phyloP scores from a whole-genome alignment of 2,329 filamentous ascomycete species.

The Fusarium sp. region DNA sequence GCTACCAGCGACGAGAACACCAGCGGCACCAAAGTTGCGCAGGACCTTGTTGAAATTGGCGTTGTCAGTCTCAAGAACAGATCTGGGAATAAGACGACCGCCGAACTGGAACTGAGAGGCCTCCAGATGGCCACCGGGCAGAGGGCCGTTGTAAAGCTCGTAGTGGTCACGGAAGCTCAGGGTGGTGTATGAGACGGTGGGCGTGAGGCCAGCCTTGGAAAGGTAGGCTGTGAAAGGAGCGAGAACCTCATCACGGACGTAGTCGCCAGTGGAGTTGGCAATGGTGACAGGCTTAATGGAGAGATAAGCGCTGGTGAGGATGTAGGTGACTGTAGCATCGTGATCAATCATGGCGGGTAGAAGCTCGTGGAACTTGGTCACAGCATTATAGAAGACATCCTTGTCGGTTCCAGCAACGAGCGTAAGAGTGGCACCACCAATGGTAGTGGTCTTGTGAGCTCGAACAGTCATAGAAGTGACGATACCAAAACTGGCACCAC shows the following conservation, averaged over 20 bases:
- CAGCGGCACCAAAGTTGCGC: not conserved
- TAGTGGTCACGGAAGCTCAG: slow-evolving; percentile 49
- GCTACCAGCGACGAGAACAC: not conserved
- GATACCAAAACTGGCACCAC: slow-evolving; percentile 67
- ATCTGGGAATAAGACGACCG: slow-evolving; percentile 54
- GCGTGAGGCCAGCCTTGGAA: not conserved
- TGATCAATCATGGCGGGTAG: slow-evolving; percentile 59
- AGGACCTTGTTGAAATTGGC: not conserved
- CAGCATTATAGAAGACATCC: slow-evolving; percentile 1
- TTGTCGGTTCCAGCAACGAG: not conserved
- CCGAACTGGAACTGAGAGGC: slow-evolving; percentile 47
- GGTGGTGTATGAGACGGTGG: not conserved
- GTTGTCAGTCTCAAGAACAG: slow-evolving; percentile 20
- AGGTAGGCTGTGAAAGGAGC: not conserved
- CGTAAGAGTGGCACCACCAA: not conserved
- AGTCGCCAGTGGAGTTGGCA: slow-evolving; percentile 48
- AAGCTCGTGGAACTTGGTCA: not conserved
- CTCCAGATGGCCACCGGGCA: slow-evolving; percentile 48
- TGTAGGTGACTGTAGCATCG: slow-evolving; percentile 60
- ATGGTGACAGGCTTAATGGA: slow-evolving; percentile 50
- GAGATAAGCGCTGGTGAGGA: slow-evolving; percentile 58
- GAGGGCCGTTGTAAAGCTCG: slow-evolving; percentile 52
- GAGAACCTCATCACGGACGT: not conserved
- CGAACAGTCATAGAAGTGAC: slow-evolving; percentile 64
- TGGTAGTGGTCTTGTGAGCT: slow-evolving; percentile 46